These are phyloP conservation scores for Akanthomyces lecanii DNA, from an alignment of 2,329 filamentous ascomycete species.

Conservation along the genomic window DNA sequence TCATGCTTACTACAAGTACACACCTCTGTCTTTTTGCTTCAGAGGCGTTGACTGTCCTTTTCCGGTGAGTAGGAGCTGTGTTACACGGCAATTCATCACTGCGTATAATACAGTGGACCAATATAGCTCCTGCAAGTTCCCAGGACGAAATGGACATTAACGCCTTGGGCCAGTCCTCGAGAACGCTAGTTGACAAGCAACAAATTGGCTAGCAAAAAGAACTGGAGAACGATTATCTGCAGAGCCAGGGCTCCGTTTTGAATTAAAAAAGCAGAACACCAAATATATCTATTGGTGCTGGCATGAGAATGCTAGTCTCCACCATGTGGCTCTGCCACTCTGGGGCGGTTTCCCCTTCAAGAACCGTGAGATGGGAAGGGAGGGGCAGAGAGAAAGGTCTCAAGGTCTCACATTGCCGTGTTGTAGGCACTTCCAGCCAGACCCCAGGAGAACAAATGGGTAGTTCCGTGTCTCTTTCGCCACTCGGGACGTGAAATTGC, in stretches of 20 bases:
- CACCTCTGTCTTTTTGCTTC: too few relatives aligned
- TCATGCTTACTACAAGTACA: too few relatives aligned
- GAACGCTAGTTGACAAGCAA: background rate
- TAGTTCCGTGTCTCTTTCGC: background rate
- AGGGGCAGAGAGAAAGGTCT: constrained; percentile 2
- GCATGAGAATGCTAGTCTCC: background rate
- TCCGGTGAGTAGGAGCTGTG: background rate
- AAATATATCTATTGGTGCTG: background rate
- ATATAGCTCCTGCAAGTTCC: background rate
- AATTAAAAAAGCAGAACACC: background rate
- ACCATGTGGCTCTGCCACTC: background rate
- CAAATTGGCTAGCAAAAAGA: background rate
- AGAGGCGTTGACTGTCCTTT: too few relatives aligned
- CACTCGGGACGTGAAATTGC: background rate
- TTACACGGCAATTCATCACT: background rate
- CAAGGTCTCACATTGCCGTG: constrained; percentile 11
- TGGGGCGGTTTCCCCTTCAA: constrained; percentile 3
- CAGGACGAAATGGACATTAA: background rate
- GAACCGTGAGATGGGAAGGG: constrained; percentile 1
- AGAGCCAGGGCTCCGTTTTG: background rate
- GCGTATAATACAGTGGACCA: background rate
- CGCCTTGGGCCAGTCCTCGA: background rate
- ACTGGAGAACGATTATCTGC: background rate
- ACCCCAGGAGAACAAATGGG: background rate
- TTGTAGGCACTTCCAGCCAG: background rate